Percentiles rank a stretch among this genome's conserved stretches.
phyloP scores from a whole-genome alignment of 305 asterid genomes.

The Lippia alba region DNA sequence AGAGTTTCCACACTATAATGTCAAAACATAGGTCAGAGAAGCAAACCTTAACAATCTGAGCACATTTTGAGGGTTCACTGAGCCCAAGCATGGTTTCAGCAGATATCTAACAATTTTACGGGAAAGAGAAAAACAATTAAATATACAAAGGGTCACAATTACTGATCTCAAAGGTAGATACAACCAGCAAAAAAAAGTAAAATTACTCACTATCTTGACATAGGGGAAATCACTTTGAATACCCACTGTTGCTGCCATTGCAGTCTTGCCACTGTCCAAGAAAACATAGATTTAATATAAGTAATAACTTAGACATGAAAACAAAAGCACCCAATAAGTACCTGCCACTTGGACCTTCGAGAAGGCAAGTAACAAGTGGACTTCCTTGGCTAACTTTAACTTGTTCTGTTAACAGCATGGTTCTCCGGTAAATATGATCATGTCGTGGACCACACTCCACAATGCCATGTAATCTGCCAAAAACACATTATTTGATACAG shows the following conservation, averaged over 20 bases:
- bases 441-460: slow-evolving; percentile 85
- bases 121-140: slow-evolving; percentile 29
- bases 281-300: slow-evolving; percentile 29
- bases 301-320: slow-evolving; percentile 30
- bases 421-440: slow-evolving; percentile 75
- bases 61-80: slow-evolving; percentile 92
- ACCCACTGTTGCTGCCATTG: slow-evolving; percentile 95
- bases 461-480: slow-evolving; percentile 80
- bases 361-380: slow-evolving; percentile 90
- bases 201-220: slow-evolving; percentile 89
- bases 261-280: slow-evolving; percentile 91
- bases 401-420: slow-evolving; percentile 91
- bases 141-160: slow-evolving; percentile 25
- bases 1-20: not conserved
- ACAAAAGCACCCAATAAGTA: slow-evolving; percentile 35
- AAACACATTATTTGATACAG: slow-evolving; percentile 31
- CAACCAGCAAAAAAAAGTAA: slow-evolving; percentile 23
- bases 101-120: slow-evolving; percentile 63
- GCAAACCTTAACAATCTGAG: slow-evolving; percentile 86
- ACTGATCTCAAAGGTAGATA: slow-evolving; percentile 11
- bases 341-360: slow-evolving; percentile 99
- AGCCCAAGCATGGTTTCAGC: slow-evolving; percentile 97
- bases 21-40: slow-evolving; percentile 24
- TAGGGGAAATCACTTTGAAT: slow-evolving; percentile 92
- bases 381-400: slow-evolving; percentile 92